These are phyloP conservation scores for Carex sylvatica DNA, from an alignment of 202 grass and related monocot species.

Conservation along the genomic window DNA sequence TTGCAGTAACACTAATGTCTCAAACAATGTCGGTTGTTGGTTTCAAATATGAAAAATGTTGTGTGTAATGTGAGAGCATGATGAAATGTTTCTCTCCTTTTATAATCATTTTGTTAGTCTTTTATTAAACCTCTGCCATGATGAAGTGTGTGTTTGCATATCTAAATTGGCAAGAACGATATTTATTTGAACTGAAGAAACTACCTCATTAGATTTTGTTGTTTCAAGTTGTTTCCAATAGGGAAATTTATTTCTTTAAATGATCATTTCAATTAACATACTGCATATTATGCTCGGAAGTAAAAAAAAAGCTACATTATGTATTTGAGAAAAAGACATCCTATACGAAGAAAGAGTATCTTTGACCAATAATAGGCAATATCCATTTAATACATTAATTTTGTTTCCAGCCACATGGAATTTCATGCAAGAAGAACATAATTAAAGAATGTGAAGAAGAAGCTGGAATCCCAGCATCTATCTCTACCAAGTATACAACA, in stretches of 20 bases:
- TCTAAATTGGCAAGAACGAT: not conserved
- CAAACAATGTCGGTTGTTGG: not conserved
- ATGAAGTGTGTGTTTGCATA: not conserved
- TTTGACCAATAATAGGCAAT: not conserved
- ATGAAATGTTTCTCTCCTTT: not conserved
- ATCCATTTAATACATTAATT: not conserved
- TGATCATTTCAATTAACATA: no score
- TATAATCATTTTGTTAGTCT: not conserved
- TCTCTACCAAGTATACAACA: slow-evolving; percentile 59
- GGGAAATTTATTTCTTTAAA: no score
- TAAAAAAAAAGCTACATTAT: not conserved
- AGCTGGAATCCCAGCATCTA: slow-evolving; percentile 79
- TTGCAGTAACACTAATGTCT: not conserved
- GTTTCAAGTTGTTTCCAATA: no score
- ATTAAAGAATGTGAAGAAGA: slow-evolving; percentile 97
- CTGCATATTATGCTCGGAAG: not conserved
- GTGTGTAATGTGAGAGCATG: not conserved
- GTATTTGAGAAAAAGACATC: not conserved
- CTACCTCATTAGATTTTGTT: no score
- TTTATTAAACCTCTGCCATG: not conserved
- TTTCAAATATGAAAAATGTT: not conserved
- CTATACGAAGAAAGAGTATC: not conserved
- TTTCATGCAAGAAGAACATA: slow-evolving; percentile 77
- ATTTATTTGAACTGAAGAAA: not conserved
- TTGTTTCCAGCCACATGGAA: slow-evolving; percentile 63